Evolutionary conservation across 2,329 filamentous ascomycete species (phyloP).

Genomic region (Ascochyta clinopodiicola): DNA sequence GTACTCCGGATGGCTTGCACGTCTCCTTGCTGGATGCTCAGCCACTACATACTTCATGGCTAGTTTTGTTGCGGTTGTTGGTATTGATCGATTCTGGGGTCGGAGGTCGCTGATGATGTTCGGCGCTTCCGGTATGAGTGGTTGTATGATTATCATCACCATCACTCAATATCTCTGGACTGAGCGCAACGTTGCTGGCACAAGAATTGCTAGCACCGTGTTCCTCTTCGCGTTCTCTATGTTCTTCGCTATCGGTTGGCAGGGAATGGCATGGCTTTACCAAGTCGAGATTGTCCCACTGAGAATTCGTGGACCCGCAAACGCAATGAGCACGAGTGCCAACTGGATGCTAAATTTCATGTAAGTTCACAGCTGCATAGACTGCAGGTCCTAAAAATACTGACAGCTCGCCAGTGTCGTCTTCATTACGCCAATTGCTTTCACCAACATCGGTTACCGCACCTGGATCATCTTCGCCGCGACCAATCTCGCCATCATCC

Average conservation of each 20-base stretch:
- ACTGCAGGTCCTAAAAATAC: background rate
- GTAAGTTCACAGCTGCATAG: conserved; percentile 50
- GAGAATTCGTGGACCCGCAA: conserved; percentile 84
- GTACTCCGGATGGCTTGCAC: conserved; percentile 51
- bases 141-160: conserved; percentile 42
- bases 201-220: conserved; percentile 55
- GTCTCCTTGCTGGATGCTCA: conserved; percentile 47
- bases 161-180: conserved; percentile 36
- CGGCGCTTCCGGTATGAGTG: conserved; percentile 43
- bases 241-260: conserved; percentile 88
- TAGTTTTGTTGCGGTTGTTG: conserved; percentile 46
- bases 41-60: conserved; percentile 48
- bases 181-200: conserved; percentile 20
- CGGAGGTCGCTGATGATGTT: conserved; percentile 46
- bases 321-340: conserved; percentile 83
- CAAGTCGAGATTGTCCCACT: conserved; percentile 85
- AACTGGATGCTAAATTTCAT: conserved; percentile 75
- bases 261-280: conserved; percentile 67
- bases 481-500: conserved; percentile 60
- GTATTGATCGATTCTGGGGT: conserved; percentile 48
- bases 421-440: conserved; percentile 68
- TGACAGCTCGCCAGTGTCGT: conserved; percentile 60
- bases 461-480: conserved; percentile 66
- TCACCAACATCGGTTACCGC: conserved; percentile 59
- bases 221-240: conserved; percentile 92